Evolutionary conservation across 768 basidiomycete species (phyloP).

Genomic region (Collybiopsis confluens): DNA sequence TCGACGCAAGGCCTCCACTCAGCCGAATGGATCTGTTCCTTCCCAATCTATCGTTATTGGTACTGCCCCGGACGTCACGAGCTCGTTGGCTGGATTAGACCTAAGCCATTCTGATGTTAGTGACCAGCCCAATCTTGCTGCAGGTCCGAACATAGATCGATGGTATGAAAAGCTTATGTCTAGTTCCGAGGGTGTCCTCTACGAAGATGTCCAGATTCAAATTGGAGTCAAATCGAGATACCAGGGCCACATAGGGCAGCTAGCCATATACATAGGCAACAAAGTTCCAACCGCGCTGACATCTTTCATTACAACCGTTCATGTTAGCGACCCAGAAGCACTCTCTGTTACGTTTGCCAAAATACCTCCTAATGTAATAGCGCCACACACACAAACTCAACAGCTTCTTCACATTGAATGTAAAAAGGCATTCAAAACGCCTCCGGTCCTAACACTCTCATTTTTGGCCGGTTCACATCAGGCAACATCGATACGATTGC

Average conservation of each 20-base stretch:
- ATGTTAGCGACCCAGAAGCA: slow-evolving; percentile 69
- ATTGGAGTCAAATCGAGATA: slow-evolving; percentile 96
- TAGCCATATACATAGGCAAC: slow-evolving; percentile 96
- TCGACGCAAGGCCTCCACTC: slow-evolving; percentile 44
- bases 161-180: slow-evolving; percentile 87
- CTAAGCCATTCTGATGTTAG: slow-evolving; percentile 28
- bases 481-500: slow-evolving; percentile 76
- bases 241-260: slow-evolving; percentile 89
- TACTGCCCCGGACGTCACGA: slow-evolving; percentile 54
- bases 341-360: slow-evolving; percentile 84
- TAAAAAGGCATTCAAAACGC: slow-evolving; percentile 73
- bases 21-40: slow-evolving; percentile 31
- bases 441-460: slow-evolving; percentile 81
- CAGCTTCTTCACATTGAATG: slow-evolving; percentile 94
- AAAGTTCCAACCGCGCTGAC: slow-evolving; percentile 87
- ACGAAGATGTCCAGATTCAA: slow-evolving; percentile 94
- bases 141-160: slow-evolving; percentile 73
- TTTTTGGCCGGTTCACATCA: slow-evolving; percentile 93
- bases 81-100: slow-evolving; percentile 81
- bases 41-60: slow-evolving; percentile 26
- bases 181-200: slow-evolving; percentile 82
- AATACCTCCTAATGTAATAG: slow-evolving; percentile 80
- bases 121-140: slow-evolving; percentile 50
- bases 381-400: slow-evolving; percentile 83
- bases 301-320: slow-evolving; percentile 82